Evolutionary conservation across 345 rosid genomes (phyloP), one percentile per base, ranked within the genome.

Genomic region (Lumnitzera racemosa): DNA sequence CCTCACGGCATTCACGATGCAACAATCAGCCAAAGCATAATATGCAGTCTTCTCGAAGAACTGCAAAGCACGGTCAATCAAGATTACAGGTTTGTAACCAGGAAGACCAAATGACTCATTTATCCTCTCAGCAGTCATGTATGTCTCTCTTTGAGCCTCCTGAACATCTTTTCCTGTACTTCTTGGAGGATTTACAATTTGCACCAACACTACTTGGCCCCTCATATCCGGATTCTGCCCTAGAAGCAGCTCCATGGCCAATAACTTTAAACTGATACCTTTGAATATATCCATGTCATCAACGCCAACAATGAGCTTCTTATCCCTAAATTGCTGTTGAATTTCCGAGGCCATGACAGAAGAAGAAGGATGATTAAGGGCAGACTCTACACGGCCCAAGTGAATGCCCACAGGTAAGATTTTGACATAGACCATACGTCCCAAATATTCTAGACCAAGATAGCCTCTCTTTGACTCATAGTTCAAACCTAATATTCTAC

Each of bases 241-340:
- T 66, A 78, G 56, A 48, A 78, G 76, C 54, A 67, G 80, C 54
- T 78, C 83, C 51, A 75, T 43, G 10, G 83, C 80, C 1, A 74
- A 56, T 50, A 78, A 57, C 65, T 78, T 75, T 52, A 75, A 65
- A 61, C 79, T 78, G 24, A 78, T 66, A 47, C 83, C 83, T 54
- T 78, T 78, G 57, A 78, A 74, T 47, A 78, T 70, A 61, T 78
- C 83, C 83, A 72, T 75, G 66, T 78, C 83, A 59, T 78, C 83
- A 15, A 75, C 72, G 24, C 83, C 83, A 49, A 78, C 56, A 24
- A 78, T 61, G 53, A 78, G 47, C 63, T 47, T 72, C 49, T 72
- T 74, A 49, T 71, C 80, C 62, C 47, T 16, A 24, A 74, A 78
- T 67, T 67, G 72, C 47, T 70, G 50, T 62, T 66, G 70, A 41